Evolutionary conservation across 2,329 filamentous ascomycete species (phyloP).

Genomic region (Pseudopyrenochaeta lycopersici): DNA sequence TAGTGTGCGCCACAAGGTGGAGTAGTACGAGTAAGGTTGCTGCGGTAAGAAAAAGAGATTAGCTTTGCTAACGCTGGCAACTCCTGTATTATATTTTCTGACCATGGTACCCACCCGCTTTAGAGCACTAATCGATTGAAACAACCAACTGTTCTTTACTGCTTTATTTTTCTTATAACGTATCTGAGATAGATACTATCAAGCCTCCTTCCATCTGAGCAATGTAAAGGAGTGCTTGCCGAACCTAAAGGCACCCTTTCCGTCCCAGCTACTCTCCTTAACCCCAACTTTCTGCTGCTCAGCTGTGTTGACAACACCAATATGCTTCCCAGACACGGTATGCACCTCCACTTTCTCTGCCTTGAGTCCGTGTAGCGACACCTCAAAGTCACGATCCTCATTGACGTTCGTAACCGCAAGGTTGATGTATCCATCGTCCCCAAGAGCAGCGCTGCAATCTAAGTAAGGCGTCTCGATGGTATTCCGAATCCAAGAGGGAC

Average conservation of each 20-base stretch:
- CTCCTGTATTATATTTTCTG: too few species aligned
- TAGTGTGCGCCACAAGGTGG: too few species aligned
- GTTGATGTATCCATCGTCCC: constrained; percentile 68
- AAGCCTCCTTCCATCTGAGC: constrained; percentile 61
- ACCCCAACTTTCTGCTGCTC: constrained; percentile 70
- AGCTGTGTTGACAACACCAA: constrained; percentile 69
- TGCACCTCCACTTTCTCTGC: constrained; percentile 65
- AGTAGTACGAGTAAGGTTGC: too few species aligned
- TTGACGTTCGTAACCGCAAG: constrained; percentile 77
- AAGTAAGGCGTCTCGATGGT: constrained; percentile 75
- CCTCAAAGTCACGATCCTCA: constrained; percentile 67
- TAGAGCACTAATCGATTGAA: too few species aligned
- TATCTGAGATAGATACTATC: too few species aligned
- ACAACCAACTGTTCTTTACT: too few species aligned
- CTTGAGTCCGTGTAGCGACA: constrained; percentile 65
- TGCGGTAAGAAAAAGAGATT: too few species aligned
- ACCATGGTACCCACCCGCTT: too few species aligned
- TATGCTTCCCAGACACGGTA: constrained; percentile 66
- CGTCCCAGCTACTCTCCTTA: constrained; percentile 70
- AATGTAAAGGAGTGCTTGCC: constrained; percentile 75
- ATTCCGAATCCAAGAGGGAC: constrained; percentile 71
- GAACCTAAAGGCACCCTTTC: constrained; percentile 70
- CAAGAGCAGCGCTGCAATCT: constrained; percentile 70
- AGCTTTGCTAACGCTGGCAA: too few species aligned
- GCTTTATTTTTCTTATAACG: too few species aligned